Conservation (phyloP, 2,329 filamentous ascomycete species). For the Fusarium sp. region DNA sequence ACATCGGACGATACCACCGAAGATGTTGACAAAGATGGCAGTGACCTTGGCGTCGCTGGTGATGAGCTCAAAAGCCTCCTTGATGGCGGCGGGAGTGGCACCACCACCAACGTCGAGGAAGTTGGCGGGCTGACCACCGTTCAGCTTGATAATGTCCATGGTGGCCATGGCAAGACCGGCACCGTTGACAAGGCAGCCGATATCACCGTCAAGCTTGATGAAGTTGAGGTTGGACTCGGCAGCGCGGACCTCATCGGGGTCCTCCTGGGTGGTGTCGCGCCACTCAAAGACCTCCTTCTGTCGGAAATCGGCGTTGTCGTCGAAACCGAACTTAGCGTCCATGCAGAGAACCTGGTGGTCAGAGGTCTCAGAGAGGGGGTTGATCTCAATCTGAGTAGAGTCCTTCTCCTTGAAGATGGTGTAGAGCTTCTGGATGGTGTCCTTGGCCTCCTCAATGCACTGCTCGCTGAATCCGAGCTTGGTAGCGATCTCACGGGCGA, state of each 20-base stretch:
- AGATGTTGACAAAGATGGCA: constrained; percentile 99
- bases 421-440: constrained; percentile 99
- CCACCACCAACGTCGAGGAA: constrained; percentile 99
- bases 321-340: constrained; percentile 99
- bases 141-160: constrained; percentile 99
- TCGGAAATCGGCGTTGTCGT: constrained; percentile 98
- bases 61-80: constrained; percentile 98
- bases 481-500: constrained; percentile 88
- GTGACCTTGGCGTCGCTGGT: constrained; percentile 98
- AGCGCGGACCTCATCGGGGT: constrained; percentile 97
- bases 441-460: constrained; percentile 95
- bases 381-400: constrained; percentile 99
- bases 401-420: constrained; percentile 99
- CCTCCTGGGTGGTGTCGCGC: constrained; percentile 96
- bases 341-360: constrained; percentile 99
- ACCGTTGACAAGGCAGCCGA: constrained; percentile 98
- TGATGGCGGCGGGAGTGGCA: constrained; percentile 96
- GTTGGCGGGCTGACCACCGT: constrained; percentile 95
- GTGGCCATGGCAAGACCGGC: constrained; percentile 99
- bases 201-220: constrained; percentile 99
- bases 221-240: constrained; percentile 97
- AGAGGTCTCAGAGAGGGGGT: constrained; percentile 97
- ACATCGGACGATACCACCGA: constrained; percentile 98
- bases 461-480: constrained; percentile 98
- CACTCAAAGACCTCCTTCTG: constrained; percentile 96